phyloP scores from a whole-genome alignment of 495 filamentous ascomycete genomes.

The Massariosphaeria phaeospora region DNA sequence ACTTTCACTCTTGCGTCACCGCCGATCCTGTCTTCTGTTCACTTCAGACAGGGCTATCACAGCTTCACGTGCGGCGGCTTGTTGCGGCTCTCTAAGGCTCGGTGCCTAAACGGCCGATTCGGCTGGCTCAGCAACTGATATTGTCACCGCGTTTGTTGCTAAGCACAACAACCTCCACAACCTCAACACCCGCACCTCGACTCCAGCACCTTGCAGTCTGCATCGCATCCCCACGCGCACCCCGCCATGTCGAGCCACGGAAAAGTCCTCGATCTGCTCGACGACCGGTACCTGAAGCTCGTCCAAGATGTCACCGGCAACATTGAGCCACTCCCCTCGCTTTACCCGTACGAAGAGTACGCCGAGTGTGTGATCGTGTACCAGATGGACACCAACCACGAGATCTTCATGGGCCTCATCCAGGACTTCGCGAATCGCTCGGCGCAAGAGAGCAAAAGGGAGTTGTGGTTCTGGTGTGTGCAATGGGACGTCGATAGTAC shows the following conservation, averaged over 20 bases:
- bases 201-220: too few species aligned
- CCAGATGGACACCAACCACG: constrained; percentile 8
- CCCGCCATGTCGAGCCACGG: constrained; percentile 17
- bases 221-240: too few species aligned
- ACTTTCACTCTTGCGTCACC: too few species aligned
- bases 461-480: constrained; percentile 19
- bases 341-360: constrained; percentile 20
- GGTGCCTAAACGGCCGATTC: too few species aligned
- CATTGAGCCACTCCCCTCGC: constrained; percentile 11
- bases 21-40: too few species aligned
- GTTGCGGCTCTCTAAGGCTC: too few species aligned
- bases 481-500: constrained; percentile 15
- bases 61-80: too few species aligned
- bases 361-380: constrained; percentile 2
- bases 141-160: too few species aligned
- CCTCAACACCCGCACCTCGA: too few species aligned
- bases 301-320: constrained; percentile 22
- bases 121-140: too few species aligned
- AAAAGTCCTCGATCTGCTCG: constrained; percentile 15
- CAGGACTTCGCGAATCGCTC: constrained; percentile 11
- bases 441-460: neutral
- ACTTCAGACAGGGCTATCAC: too few species aligned
- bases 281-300: constrained; percentile 5
- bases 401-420: constrained; percentile 4
- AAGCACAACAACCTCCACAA: too few species aligned